These are phyloP conservation scores for Alternaria brassicicola DNA, from an alignment of 2,329 filamentous ascomycete species.

Conservation along the genomic window DNA sequence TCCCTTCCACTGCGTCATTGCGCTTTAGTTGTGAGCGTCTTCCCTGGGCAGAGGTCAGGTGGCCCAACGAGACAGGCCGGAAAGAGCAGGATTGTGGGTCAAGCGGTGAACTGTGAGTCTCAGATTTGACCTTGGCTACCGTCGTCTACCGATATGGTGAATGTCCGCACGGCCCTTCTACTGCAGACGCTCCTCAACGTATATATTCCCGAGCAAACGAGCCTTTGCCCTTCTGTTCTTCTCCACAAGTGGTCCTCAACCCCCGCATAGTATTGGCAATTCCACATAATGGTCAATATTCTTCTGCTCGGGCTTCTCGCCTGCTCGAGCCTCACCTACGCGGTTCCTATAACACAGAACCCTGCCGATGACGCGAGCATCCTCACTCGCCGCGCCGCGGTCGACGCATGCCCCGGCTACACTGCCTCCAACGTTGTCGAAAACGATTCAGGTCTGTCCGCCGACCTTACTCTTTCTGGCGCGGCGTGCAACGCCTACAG, in stretches of 20 bases:
- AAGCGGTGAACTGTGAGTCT: slow-evolving; percentile 15
- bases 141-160: background rate
- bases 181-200: background rate
- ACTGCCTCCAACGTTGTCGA: slow-evolving; percentile 64
- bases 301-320: slow-evolving; percentile 24
- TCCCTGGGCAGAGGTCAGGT: slow-evolving; percentile 8
- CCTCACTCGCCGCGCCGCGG: slow-evolving; percentile 18
- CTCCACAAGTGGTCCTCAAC: background rate
- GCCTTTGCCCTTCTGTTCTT: background rate
- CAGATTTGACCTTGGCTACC: slow-evolving; percentile 5
- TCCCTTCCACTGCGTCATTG: slow-evolving; percentile 4
- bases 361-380: slow-evolving; percentile 8
- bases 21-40: background rate
- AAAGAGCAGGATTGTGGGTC: slow-evolving; percentile 13
- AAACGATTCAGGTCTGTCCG: slow-evolving; percentile 65
- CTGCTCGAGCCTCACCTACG: slow-evolving; percentile 20
- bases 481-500: slow-evolving; percentile 67
- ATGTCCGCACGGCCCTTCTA: slow-evolving; percentile 3
- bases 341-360: slow-evolving; percentile 19
- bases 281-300: slow-evolving; percentile 23
- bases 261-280: slow-evolving; percentile 6
- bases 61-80: background rate
- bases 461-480: slow-evolving; percentile 72
- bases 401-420: slow-evolving; percentile 71
- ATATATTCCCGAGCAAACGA: slow-evolving; percentile 13